phyloP scores from a whole-genome alignment of 1,284 basidiomycete species.

The Sphagnurus paluster region DNA sequence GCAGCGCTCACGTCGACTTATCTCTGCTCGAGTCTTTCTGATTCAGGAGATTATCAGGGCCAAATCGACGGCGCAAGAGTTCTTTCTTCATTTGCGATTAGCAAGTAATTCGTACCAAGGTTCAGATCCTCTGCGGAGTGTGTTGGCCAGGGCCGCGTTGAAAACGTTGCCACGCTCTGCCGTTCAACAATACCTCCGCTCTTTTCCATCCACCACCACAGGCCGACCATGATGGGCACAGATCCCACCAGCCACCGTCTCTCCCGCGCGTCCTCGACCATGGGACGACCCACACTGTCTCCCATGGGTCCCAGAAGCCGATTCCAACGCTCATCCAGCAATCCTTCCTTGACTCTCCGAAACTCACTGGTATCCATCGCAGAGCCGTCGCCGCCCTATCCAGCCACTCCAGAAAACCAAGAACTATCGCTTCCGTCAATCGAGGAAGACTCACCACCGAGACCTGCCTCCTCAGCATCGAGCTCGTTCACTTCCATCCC shows the following conservation, averaged over 20 bases:
- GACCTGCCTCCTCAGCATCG: constrained; percentile 5
- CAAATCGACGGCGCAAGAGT: too few species aligned
- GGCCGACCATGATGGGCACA: constrained; percentile 23
- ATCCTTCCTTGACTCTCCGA: constrained; percentile 2
- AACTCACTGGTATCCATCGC: constrained; percentile 9
- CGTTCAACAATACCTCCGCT: constrained; percentile 6
- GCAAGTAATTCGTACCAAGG: too few species aligned
- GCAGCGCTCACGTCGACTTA: too few species aligned
- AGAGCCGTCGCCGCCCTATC: constrained; percentile 14
- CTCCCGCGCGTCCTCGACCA: constrained; percentile 27
- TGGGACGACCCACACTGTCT: constrained; percentile 28
- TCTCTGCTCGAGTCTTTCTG: too few species aligned
- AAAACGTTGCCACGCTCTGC: constrained; percentile 7
- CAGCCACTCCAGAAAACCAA: constrained; percentile 12
- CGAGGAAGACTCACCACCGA: constrained; percentile 4
- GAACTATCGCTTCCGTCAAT: constrained; percentile 11
- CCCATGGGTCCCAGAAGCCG: constrained; percentile 35
- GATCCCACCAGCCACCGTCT: constrained; percentile 27
- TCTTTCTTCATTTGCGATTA: too few species aligned
- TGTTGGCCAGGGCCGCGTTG: neutral
- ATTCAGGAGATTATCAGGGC: too few species aligned
- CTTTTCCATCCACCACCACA: neutral
- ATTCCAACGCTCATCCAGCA: constrained; percentile 14
- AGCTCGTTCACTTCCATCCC: neutral
- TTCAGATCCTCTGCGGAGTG: too few species aligned